Conservation (phyloP, 208 protist species). For the Strigomonas galati region DNA sequence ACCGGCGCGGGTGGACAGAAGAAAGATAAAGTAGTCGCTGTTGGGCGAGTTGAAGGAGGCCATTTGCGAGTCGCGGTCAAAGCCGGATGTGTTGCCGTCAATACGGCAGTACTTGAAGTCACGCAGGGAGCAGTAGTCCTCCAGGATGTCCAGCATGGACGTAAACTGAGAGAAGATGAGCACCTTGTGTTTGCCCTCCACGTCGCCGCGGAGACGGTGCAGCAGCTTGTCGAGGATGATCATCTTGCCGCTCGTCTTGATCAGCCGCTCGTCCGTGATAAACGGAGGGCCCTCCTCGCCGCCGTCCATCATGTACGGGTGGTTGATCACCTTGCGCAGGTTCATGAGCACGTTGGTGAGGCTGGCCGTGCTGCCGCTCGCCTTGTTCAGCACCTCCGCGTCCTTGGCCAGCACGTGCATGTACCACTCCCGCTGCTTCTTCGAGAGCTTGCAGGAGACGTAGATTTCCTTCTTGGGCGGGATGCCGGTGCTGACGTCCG, state of each 20-base stretch:
- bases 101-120: constrained; percentile 85
- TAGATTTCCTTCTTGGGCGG: constrained; percentile 98
- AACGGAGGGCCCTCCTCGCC: constrained; percentile 90
- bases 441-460: constrained; percentile 90
- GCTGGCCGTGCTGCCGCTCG: constrained; percentile 39
- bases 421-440: constrained; percentile 95
- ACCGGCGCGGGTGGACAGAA: constrained; percentile 97
- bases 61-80: constrained; percentile 92
- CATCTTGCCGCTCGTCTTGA: constrained; percentile 94
- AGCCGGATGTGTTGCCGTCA: constrained; percentile 88
- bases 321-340: constrained; percentile 93
- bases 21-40: constrained; percentile 95
- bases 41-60: constrained; percentile 91
- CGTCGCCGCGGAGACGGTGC: constrained; percentile 59
- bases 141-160: constrained; percentile 88
- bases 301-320: constrained; percentile 96
- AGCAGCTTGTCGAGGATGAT: constrained; percentile 94
- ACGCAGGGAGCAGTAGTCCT: constrained; percentile 88
- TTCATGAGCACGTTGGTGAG: constrained; percentile 90
- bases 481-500: constrained; percentile 94
- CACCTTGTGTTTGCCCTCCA: constrained; percentile 89
- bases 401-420: constrained; percentile 94
- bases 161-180: constrained; percentile 99
- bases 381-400: constrained; percentile 92
- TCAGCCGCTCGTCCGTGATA: constrained; percentile 87